Evolutionary conservation across 495 filamentous ascomycete species (phyloP).

Genomic region (Daldinia childiae): DNA sequence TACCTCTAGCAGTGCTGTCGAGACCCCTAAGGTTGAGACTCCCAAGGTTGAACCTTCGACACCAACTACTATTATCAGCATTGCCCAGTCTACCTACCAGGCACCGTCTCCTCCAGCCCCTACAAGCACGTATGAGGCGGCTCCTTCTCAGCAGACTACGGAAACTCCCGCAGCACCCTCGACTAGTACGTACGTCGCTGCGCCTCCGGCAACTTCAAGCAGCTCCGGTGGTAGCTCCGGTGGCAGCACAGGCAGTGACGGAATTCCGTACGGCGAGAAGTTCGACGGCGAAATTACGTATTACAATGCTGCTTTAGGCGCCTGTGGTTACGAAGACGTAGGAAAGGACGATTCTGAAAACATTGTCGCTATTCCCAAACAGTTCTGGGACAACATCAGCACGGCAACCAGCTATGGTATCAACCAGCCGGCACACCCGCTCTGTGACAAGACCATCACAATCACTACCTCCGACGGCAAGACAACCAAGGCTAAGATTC

Average conservation of each 20-base stretch:
- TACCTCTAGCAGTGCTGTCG: constrained; percentile 15
- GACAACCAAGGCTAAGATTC: constrained; percentile 64
- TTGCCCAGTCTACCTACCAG: constrained; percentile 22
- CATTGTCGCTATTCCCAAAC: constrained; percentile 56
- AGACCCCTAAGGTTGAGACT: constrained; percentile 12
- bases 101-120: constrained; percentile 26
- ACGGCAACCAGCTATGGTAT: constrained; percentile 53
- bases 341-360: constrained; percentile 52
- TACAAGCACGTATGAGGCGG: constrained; percentile 20
- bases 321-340: constrained; percentile 56
- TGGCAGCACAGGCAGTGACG: constrained; percentile 31
- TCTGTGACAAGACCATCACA: constrained; percentile 73
- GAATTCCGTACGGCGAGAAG: constrained; percentile 26
- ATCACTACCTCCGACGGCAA: constrained; percentile 65
- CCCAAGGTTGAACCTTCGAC: constrained; percentile 5
- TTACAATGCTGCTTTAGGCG: constrained; percentile 55
- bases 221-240: constrained; percentile 34
- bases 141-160: constrained; percentile 20
- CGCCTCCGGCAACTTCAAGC: constrained; percentile 25
- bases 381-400: constrained; percentile 58
- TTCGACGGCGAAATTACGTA: constrained; percentile 59
- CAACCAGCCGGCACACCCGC: constrained; percentile 63
- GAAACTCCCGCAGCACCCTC: constrained; percentile 18
- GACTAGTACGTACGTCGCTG: constrained; percentile 23
- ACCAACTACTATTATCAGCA: constrained; percentile 26